phyloP scores from a whole-genome alignment of 169 alveolate genomes.

The Plasmodium adleri region DNA sequence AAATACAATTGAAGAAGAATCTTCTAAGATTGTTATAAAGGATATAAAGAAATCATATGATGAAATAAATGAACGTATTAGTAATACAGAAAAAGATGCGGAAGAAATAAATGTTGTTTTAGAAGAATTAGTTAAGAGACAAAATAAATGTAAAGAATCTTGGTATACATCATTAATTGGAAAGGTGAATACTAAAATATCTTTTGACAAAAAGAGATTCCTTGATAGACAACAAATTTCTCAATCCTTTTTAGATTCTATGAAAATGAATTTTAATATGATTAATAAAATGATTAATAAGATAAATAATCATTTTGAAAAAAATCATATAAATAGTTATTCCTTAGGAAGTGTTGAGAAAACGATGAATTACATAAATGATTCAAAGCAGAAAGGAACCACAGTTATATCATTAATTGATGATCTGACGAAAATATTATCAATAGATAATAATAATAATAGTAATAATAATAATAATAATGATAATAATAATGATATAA shows the following conservation, averaged over 20 bases:
- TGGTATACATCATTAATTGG: slow-evolving; percentile 29
- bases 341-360: slow-evolving; percentile 1
- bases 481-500: background rate
- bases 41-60: background rate
- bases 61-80: slow-evolving; percentile 9
- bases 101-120: background rate
- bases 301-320: slow-evolving; percentile 6
- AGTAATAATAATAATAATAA: background rate
- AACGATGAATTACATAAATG: slow-evolving; percentile 10
- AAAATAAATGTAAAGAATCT: slow-evolving; percentile 13
- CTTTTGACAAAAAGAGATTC: slow-evolving; percentile 4
- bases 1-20: background rate
- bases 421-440: slow-evolving; percentile 4
- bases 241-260: slow-evolving; percentile 1
- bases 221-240: background rate
- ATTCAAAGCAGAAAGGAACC: slow-evolving; percentile 13
- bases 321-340: slow-evolving; percentile 2
- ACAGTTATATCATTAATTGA: slow-evolving; percentile 4
- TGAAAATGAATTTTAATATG: slow-evolving; percentile 1
- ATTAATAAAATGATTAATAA: slow-evolving; percentile 10
- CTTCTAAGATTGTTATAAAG: background rate
- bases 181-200: slow-evolving; percentile 5
- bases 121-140: slow-evolving; percentile 2
- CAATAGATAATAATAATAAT: background rate
- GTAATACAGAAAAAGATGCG: background rate